A percentile compares a stretch with the other conserved stretches of the same genome.
Evolutionary conservation across 2,329 filamentous ascomycete genomes (phyloP).

Genomic region (Byssochlamys sp.): DNA sequence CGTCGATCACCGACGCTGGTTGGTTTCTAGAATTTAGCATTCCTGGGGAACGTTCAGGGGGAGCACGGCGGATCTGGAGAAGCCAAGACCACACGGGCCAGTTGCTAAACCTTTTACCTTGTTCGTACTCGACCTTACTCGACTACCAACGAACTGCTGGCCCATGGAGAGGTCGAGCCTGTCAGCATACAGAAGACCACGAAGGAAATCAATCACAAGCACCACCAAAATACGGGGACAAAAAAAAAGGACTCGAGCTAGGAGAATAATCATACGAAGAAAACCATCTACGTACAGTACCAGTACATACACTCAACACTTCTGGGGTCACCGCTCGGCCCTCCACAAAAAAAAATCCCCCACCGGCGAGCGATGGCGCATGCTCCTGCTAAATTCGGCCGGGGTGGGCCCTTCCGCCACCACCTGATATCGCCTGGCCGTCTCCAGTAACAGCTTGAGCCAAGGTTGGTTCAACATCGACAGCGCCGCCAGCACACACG

Average conservation of each 20-base stretch:
- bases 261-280: too few species aligned
- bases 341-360: not conserved
- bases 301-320: not conserved
- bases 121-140: too few species aligned
- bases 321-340: not conserved
- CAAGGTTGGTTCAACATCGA: too few species aligned
- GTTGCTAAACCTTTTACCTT: not conserved
- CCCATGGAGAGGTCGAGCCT: not conserved
- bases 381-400: not conserved
- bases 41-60: slow-evolving; percentile 2
- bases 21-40: slow-evolving; percentile 3
- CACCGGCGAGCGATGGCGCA: not conserved
- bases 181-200: not conserved
- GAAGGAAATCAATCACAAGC: not conserved
- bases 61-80: slow-evolving; percentile 2
- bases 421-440: not conserved
- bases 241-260: too few species aligned
- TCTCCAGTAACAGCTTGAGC: not conserved
- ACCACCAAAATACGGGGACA: too few species aligned
- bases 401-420: not conserved
- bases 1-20: not conserved
- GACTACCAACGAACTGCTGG: not conserved
- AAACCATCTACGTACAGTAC: too few species aligned
- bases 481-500: not conserved
- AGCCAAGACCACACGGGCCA: not conserved